These are phyloP conservation scores for Sphaerostilbella broomeana DNA, from an alignment of 2,329 filamentous ascomycete species.

Conservation along the genomic window DNA sequence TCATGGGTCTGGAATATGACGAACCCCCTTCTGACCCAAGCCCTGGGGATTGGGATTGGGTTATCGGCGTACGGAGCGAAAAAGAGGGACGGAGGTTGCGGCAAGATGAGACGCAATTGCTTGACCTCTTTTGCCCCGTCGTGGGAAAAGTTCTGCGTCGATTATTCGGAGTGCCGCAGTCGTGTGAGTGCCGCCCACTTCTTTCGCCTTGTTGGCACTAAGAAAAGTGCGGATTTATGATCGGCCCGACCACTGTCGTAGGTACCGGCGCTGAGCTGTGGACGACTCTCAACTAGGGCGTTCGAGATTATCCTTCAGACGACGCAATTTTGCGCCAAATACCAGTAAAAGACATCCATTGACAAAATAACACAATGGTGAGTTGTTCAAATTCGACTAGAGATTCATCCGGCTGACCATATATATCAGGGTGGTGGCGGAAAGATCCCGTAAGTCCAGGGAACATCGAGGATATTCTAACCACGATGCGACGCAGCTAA, in stretches of 20 bases:
- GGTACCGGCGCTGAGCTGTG: slow-evolving; percentile 3
- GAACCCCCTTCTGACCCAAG: slow-evolving; percentile 9
- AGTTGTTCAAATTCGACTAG: slow-evolving; percentile 16
- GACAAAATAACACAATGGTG: slow-evolving; percentile 50
- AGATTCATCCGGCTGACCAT: slow-evolving; percentile 35
- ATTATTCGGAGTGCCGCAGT: slow-evolving; percentile 8
- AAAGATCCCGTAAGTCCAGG: slow-evolving; percentile 48
- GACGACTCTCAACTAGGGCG: slow-evolving; percentile 7
- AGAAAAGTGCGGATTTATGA: slow-evolving; percentile 12
- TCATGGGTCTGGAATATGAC: slow-evolving; percentile 27
- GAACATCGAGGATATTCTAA: slow-evolving; percentile 9
- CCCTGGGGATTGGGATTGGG: slow-evolving; percentile 1
- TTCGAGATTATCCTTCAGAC: slow-evolving; percentile 17
- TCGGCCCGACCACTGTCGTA: slow-evolving; percentile 17
- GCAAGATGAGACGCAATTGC: not conserved
- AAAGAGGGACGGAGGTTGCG: not conserved
- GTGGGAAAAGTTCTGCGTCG: slow-evolving; percentile 11
- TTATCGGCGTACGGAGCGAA: not conserved
- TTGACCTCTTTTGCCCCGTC: slow-evolving; percentile 4
- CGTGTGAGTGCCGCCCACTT: slow-evolving; percentile 15
- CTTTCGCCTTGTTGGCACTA: slow-evolving; percentile 7
- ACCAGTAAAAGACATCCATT: slow-evolving; percentile 26
- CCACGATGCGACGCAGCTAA: slow-evolving; percentile 8
- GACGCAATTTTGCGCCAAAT: slow-evolving; percentile 27
- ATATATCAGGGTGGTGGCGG: slow-evolving; percentile 68